Base-by-base conservation (phyloP, 2,329 filamentous ascomycete genomes). In the Dactylellina sp. region DNA sequence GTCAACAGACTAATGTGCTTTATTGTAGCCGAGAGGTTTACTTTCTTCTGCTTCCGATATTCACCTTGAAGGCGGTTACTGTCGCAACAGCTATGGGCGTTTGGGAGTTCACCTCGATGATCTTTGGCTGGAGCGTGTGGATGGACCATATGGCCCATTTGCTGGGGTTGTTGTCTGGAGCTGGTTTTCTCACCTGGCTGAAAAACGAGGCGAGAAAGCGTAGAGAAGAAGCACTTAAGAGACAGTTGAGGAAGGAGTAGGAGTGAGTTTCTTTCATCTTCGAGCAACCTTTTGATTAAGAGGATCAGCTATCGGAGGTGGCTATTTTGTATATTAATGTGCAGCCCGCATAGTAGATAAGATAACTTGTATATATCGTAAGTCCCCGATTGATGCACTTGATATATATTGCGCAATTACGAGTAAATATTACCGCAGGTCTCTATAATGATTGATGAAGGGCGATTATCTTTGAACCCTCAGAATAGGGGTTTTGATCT, bases 1-100 rank as follows among this genome's bases (percentile, higher is more conserved):
- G 4, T 9, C 9, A 32, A 32, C 28, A 84, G 86, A 63, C 85
- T 86, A 0, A 81, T 88, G 11, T 83, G 83, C 1, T 84, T 88
- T 76, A 79, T 89, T 61, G 83, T 83, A n/a, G 76, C 86, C 56
- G 78, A 14, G 84, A 84, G 9, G 76, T 86, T 40, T 85, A 87
- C 77, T 76, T 87, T 22, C 81, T 84, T 16, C 83, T 81, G 7
- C 77, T 85, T 75, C 82, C 84, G 49, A 83, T 82, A 61, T 80
- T 81, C 65, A 80, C 78, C 28, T 81, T 80, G 72, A 79, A 82
- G 60, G 81, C 80, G 55, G 79, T 86, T 35, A 86, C 88, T 66
- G 78, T 87, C 14, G 82, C 83, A 49, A 86, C 85, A 32, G 86
- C 88, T 75, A 74, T 88, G 74, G 83, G 81, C 6, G 86, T 86